A percentile compares a stretch with the other conserved stretches of the same genome.
Evolutionary conservation across 139 green algal genomes (phyloP).

Genomic region (Zygnema circumcarinatum): DNA sequence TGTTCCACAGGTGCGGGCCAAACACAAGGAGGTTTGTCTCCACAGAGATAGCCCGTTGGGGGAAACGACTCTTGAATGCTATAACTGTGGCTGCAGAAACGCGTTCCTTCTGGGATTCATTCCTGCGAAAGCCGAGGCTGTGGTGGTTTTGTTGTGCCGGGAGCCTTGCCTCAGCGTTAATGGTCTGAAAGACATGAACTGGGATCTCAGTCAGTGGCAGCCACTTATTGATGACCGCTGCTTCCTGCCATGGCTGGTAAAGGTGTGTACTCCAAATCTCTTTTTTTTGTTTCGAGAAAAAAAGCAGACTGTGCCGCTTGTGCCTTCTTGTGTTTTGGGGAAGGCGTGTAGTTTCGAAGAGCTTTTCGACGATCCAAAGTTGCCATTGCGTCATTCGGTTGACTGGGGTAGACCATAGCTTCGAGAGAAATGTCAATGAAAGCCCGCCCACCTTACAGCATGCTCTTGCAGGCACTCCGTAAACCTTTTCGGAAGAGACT

Average conservation of each 20-base stretch:
- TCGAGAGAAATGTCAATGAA: too few relatives aligned
- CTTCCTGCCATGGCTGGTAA: conserved; percentile 93
- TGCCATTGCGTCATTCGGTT: too few relatives aligned
- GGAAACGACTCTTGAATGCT: conserved; percentile 95
- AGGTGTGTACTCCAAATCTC: conserved; percentile 46
- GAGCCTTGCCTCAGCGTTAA: conserved; percentile 73
- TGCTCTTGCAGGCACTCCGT: too few relatives aligned
- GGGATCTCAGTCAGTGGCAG: conserved; percentile 88
- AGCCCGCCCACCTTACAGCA: too few relatives aligned
- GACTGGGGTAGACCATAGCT: too few relatives aligned
- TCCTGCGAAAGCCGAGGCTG: conserved; percentile 81
- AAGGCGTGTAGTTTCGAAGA: too few relatives aligned
- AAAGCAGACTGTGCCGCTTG: too few relatives aligned
- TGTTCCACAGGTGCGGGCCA: conserved; percentile 68
- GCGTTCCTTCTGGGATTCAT: conserved; percentile 97
- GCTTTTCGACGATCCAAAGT: too few relatives aligned
- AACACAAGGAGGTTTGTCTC: conserved; percentile 86
- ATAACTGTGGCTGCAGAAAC: conserved; percentile 87
- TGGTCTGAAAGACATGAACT: conserved; percentile 80
- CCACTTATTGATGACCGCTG: conserved; percentile 89
- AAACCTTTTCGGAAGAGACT: too few relatives aligned
- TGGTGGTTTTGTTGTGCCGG: conserved; percentile 90
- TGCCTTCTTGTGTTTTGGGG: too few relatives aligned
- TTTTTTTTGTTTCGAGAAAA: too few relatives aligned
- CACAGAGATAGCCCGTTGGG: conserved; percentile 92